Base-by-base conservation (phyloP, 75 land plant genomes). In the Azolla pinnata region DNA sequence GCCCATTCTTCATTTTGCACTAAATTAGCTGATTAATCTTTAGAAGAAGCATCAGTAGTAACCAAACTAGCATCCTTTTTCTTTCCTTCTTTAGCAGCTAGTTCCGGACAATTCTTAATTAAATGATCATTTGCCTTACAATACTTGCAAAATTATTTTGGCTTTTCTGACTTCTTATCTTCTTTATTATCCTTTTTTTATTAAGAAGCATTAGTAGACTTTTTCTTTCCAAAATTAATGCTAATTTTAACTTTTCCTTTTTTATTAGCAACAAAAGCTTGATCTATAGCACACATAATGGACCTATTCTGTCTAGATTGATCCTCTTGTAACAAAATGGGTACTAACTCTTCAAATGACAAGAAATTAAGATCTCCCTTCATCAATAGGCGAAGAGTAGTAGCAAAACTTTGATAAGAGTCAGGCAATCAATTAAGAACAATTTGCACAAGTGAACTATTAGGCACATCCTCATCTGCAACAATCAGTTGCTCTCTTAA, bases 401-500 rank as follows among this genome's bases (percentile, higher is more conserved):
- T 3, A 9, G 50, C 18, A 18, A 47, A 47, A 47, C 18, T 47
- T 47, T 47, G 50, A 18, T 47, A 16, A 16, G 18, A 47, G 19
- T 47, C 50, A 47, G 18, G 50, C 10, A 47, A 20, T 12, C 50
- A 9, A 47, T 47, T 12, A 3, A 47, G 50, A 47, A 47, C 50
- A 16, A 47, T 47, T 47, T 47, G 50, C 50, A 47, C 50, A 47
- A 47, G 50, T 47, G 50, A 47, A 47, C 18, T 7, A 20, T 47
- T 20, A 12, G 18, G 50, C 50, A 47, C 10, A 47, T 12, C 19
- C 18, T 47, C 50, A 47, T 47, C 18, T 47, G 50, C 18, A 47
- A 20, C 18, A 47, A 47, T 18, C 50, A 47, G 19, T 18, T 47
- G 10, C 50, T 47, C 50, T 18, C 19, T 47, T 3, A 47, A 20